Conservation (phyloP, 1,284 basidiomycete species). For the Sanguinoderma infundibulare region DNA sequence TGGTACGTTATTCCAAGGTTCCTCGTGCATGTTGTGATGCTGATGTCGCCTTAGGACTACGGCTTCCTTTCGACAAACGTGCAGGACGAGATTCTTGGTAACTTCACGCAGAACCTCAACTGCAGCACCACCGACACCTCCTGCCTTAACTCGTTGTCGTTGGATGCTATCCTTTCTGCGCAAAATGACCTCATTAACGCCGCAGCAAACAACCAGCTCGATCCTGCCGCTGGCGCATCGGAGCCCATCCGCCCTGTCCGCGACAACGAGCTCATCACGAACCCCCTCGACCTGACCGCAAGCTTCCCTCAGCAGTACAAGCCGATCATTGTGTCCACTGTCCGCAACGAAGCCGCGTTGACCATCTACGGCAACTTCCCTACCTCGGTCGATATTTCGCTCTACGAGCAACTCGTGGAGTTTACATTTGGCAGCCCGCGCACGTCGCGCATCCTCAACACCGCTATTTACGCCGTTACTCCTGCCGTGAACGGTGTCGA, state of each 20-base stretch:
- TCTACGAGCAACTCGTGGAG: slow-evolving; percentile 47
- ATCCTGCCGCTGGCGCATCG: slow-evolving; percentile 54
- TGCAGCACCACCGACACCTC: slow-evolving; percentile 50
- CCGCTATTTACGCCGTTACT: slow-evolving; percentile 54
- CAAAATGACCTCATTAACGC: slow-evolving; percentile 47
- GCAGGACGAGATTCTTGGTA: slow-evolving; percentile 57
- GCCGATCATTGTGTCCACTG: slow-evolving; percentile 72
- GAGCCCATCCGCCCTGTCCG: slow-evolving; percentile 67
- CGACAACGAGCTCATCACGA: slow-evolving; percentile 63
- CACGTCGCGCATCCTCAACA: slow-evolving; percentile 50
- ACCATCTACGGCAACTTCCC: slow-evolving; percentile 56
- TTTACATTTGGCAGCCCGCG: slow-evolving; percentile 54
- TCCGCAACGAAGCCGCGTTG: slow-evolving; percentile 67
- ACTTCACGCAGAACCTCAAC: slow-evolving; percentile 54
- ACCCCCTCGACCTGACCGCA: slow-evolving; percentile 58
- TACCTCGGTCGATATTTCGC: slow-evolving; percentile 42
- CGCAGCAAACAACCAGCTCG: slow-evolving; percentile 41
- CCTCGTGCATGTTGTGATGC: background rate
- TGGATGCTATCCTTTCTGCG: slow-evolving; percentile 56
- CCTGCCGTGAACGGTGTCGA: slow-evolving; percentile 33
- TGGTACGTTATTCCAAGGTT: slow-evolving; percentile 51
- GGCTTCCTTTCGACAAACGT: slow-evolving; percentile 65
- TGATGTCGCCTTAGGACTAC: slow-evolving; percentile 55
- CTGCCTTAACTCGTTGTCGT: slow-evolving; percentile 57
- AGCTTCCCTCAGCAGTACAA: slow-evolving; percentile 62